A percentile compares a stretch with the other conserved stretches of the same genome.
These are phyloP conservation scores for Nitzschia sp. DNA, from an alignment of 108 stramenopile genomes.

Conservation along the genomic window DNA sequence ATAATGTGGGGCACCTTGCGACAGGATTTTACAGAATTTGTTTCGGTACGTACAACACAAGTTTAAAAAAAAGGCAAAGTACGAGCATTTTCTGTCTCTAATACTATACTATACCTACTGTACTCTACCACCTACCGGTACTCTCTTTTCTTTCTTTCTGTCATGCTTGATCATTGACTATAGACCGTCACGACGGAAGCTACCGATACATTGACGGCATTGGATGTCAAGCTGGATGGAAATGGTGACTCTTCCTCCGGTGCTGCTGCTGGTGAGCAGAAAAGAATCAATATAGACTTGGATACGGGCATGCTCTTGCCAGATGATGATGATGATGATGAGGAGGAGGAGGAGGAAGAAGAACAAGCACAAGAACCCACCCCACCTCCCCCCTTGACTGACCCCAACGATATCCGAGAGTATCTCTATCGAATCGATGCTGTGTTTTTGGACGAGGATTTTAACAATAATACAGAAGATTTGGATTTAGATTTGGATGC, in stretches of 20 bases:
- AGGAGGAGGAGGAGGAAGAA: no score
- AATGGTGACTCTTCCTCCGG: not conserved
- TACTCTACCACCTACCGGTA: not conserved
- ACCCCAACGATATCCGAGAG: constrained; percentile 6
- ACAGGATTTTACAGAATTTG: constrained; percentile 56
- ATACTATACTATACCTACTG: no score
- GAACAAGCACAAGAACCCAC: no score
- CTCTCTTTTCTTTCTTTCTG: constrained; percentile 1
- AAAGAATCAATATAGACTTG: not conserved
- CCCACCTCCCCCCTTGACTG: not conserved
- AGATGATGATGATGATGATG: constrained; percentile 3
- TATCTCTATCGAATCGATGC: constrained; percentile 5
- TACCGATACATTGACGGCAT: constrained; percentile 24
- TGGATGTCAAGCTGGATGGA: constrained; percentile 21
- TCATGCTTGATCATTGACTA: not conserved
- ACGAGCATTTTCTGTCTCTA: not conserved
- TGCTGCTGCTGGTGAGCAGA: not conserved
- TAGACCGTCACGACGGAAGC: constrained; percentile 42
- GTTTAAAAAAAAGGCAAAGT: not conserved
- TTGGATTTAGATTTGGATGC: constrained; percentile 43
- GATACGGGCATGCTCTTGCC: constrained; percentile 15
- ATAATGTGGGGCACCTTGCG: constrained; percentile 52
- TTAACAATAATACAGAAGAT: not conserved
- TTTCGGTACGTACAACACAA: constrained; percentile 27
- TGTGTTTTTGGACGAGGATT: constrained; percentile 1